phyloP scores from a whole-genome alignment of 1,139 yeast species.

The Pneumocystis sp. region DNA sequence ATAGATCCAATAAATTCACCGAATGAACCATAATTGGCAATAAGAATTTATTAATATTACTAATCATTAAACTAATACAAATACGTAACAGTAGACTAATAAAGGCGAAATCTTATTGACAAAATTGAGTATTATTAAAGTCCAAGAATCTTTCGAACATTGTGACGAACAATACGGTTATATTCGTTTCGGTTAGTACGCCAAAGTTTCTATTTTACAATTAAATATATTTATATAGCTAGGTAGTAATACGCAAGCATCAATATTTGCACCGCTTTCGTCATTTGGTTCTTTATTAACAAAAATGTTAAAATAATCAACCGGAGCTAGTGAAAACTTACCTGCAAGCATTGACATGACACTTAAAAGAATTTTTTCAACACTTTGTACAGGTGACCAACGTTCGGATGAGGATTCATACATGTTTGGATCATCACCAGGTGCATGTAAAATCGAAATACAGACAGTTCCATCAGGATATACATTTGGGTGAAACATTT shows the following conservation, averaged over 20 bases:
- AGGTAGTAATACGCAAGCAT: constrained; percentile 44
- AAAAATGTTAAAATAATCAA: neutral
- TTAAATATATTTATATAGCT: constrained; percentile 14
- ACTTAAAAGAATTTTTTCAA: constrained; percentile 80
- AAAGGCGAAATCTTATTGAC: neutral
- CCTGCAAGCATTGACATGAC: constrained; percentile 84
- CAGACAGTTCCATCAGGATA: constrained; percentile 93
- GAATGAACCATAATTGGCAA: neutral
- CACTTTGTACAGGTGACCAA: constrained; percentile 96
- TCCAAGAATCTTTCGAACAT: constrained; percentile 55
- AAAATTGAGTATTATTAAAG: constrained; percentile 23
- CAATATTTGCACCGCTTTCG: constrained; percentile 93
- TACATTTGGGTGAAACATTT: constrained; percentile 79
- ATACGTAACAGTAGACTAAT: neutral
- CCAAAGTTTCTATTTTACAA: constrained; percentile 46
- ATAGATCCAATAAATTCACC: neutral
- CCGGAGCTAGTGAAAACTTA: constrained; percentile 4
- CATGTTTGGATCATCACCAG: constrained; percentile 94
- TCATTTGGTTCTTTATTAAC: constrained; percentile 58
- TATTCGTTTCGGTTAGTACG: constrained; percentile 63
- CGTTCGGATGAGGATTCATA: constrained; percentile 91
- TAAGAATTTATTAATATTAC: neutral
- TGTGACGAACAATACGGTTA: constrained; percentile 45
- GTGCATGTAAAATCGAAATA: constrained; percentile 83
- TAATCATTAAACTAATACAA: neutral